Base-by-base conservation (phyloP, 2,329 filamentous ascomycete species). In the Trichoderma aggressivum region DNA sequence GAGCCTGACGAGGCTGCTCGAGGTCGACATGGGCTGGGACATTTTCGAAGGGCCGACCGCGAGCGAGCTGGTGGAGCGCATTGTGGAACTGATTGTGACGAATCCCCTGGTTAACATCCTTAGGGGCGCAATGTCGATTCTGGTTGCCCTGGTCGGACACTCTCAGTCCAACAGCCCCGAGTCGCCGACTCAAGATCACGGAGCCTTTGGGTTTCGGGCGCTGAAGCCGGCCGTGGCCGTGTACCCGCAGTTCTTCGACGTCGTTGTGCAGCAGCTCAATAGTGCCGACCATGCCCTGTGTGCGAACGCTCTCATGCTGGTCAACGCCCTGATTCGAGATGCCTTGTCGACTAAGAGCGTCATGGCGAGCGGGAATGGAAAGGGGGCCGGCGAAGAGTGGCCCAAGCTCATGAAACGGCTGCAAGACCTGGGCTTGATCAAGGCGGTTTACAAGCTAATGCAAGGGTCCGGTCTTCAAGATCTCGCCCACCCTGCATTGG, bases 1-100 rank as follows among this genome's bases (percentile, higher is more conserved):
- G 75, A 96, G 93, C 77, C 87, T 98, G 76, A 93, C 91, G 71
- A 89, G 94, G 70, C 83, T 99, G 72, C 86, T 99, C 73, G 96
- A 99, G 82, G 92, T 98, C 50, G 96, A 98, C 82, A 97, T 98
- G 88, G 96, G 96, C 72, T 99, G 96, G 96, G 94, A 98, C 74
- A 89, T 92, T 72, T 92, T 94, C 77, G 90, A 92, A 77, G 85
- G 86, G 2, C 81, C 86, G 21, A 84, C 85, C 7, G 84, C 88
- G 18, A 86, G 89, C 71, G 91, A 93, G 76, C 84, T 95, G 64
- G 89, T 91, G 55, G 89, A 91, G 81, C 85, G 89, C 85, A 90
- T 97, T 73, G 94, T 98, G 76, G 92, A 98, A 80, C 87, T 99
- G 65, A 94, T 98, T 73, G 95, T 98, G 76, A 95, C 90, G 36